phyloP scores from a whole-genome alignment of 2,329 filamentous ascomycete species.

The Endoconidiophora polonica region DNA sequence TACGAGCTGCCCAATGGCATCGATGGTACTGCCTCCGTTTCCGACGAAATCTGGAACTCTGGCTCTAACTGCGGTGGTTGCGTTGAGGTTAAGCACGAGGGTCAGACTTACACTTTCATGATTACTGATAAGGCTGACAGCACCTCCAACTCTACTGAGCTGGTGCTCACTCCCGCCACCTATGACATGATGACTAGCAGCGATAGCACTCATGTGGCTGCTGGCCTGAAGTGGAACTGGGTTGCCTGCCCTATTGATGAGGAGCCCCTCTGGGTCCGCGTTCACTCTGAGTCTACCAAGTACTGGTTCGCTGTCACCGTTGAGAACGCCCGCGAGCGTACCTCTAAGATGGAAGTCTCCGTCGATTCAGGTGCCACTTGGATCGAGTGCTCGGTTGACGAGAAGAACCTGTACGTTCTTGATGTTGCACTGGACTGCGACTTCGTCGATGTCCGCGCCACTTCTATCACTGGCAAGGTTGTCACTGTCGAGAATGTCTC shows the following conservation, averaged over 20 bases:
- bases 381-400: slow-evolving; percentile 2
- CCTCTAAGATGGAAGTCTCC: slow-evolving; percentile 13
- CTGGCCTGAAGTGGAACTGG: slow-evolving; percentile 9
- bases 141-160: slow-evolving; percentile 11
- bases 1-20: slow-evolving; percentile 7
- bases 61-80: slow-evolving; percentile 13
- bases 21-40: slow-evolving; percentile 6
- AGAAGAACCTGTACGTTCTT: slow-evolving; percentile 11
- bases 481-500: slow-evolving; percentile 5
- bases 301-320: slow-evolving; percentile 15
- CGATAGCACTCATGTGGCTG: background rate
- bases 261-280: slow-evolving; percentile 13
- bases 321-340: slow-evolving; percentile 14
- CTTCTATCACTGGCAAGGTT: slow-evolving; percentile 11
- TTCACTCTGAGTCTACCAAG: slow-evolving; percentile 14
- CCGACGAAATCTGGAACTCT: slow-evolving; percentile 11
- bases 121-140: slow-evolving; percentile 8
- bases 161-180: slow-evolving; percentile 11
- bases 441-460: slow-evolving; percentile 4
- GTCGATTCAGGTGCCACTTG: slow-evolving; percentile 8
- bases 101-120: slow-evolving; percentile 10
- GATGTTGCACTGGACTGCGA: slow-evolving; percentile 6
- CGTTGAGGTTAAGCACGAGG: slow-evolving; percentile 8
- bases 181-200: slow-evolving; percentile 8
- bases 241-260: slow-evolving; percentile 9